These are phyloP conservation scores for Drechslera avenae DNA, from an alignment of 2,329 filamentous ascomycete species.

Conservation along the genomic window DNA sequence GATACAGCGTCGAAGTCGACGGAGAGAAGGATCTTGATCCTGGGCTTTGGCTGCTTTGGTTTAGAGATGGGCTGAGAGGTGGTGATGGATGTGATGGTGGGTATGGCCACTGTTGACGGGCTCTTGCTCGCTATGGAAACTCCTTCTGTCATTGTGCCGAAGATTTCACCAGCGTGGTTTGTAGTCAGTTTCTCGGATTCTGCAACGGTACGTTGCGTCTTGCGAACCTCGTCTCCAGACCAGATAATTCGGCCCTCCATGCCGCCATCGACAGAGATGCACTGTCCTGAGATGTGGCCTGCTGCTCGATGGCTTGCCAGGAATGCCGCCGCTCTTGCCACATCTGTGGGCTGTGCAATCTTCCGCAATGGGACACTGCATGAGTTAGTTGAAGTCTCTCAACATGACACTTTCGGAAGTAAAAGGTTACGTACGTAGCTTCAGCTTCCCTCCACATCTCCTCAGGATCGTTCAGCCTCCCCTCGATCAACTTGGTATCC, in stretches of 20 bases:
- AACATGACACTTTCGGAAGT: neutral
- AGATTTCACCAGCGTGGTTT: slow-evolving; percentile 6
- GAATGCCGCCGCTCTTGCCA: slow-evolving; percentile 57
- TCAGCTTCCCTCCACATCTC: slow-evolving; percentile 59
- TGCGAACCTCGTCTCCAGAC: slow-evolving; percentile 51
- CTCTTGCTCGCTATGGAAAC: slow-evolving; percentile 9
- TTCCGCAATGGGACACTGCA: slow-evolving; percentile 52
- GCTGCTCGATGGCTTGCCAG: slow-evolving; percentile 58
- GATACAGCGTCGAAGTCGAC: slow-evolving; percentile 65
- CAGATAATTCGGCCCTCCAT: slow-evolving; percentile 59
- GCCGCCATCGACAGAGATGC: slow-evolving; percentile 57
- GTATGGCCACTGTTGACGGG: neutral
- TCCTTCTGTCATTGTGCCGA: slow-evolving; percentile 18
- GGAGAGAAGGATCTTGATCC: slow-evolving; percentile 50
- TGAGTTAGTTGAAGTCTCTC: slow-evolving; percentile 8
- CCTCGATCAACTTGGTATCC: slow-evolving; percentile 55
- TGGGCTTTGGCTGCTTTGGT: slow-evolving; percentile 30
- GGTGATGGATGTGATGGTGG: neutral
- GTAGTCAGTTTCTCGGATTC: neutral
- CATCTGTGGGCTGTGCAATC: slow-evolving; percentile 56
- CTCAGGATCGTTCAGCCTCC: slow-evolving; percentile 55
- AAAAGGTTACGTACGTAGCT: slow-evolving; percentile 47
- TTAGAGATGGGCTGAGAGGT: slow-evolving; percentile 1
- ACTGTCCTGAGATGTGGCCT: slow-evolving; percentile 61
- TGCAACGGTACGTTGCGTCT: slow-evolving; percentile 6